Base-by-base conservation (phyloP, 192 early-diverging fungal genomes). In the Podila epicladia region DNA sequence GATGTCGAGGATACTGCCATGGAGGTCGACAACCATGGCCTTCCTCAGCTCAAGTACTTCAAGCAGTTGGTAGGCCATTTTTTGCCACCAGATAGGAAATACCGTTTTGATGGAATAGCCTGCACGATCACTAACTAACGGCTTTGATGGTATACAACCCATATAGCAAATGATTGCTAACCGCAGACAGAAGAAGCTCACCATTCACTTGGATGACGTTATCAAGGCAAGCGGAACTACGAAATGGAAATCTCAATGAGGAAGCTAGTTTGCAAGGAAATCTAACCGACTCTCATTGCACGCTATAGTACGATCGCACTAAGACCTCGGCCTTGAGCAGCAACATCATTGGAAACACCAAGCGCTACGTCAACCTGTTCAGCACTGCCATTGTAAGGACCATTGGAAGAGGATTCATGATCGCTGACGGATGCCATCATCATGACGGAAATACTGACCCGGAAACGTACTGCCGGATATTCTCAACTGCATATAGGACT, bases 271-370 rank as follows among this genome's bases (percentile, higher is more conserved):
- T 7, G 4, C 22, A 7, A 8, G n/a, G n/a, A 55, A 26, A 55
- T 2, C 53, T 26, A 55, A 55, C 24, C 24, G 53, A 26, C n/a
- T 24, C 53, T 2, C 6, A 55, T 55, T 55, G 53, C 2, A 55
- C 11, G 8, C 8, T 20, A 55, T 73, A 80, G 77, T 73, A 69
- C 48, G 77, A 80, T 22, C 70, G 77, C 64, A 80, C 71, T 7
- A 67, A 15, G 55, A 64, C 71, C 22, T 72, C 77, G 20, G 83
- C 85, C 50, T 85, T 91, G 62, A 87, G 87, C 63, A 74, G 75
- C 62, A 90, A 92, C 74, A 97, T 99, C 51, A 86, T 89, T 74
- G 82, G 82, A 73, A 99, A 99, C 85, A 89, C 96, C n/a, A 92
- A 90, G 73, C 90, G 92, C 58, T 99, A 97, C 82, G 86, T 92